Percentiles rank a stretch among this genome's conserved stretches.
phyloP scores from a whole-genome alignment of 106 monocot genomes.

The Dioscorea alata region DNA sequence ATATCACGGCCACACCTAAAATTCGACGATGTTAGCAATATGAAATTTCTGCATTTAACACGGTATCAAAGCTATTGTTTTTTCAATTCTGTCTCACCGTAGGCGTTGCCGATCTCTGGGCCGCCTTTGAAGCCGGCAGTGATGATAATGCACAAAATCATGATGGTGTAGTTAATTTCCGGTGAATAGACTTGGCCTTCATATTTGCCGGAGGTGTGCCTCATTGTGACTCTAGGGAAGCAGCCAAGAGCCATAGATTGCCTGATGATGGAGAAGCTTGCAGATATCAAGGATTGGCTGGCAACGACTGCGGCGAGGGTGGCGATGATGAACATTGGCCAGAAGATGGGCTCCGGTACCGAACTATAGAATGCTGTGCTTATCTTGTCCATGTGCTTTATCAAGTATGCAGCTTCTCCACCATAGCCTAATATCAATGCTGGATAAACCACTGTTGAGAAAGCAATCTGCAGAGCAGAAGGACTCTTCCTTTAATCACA shows the following conservation, averaged over 20 bases:
- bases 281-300: conserved; percentile 65
- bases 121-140: conserved; percentile 50
- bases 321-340: conserved; percentile 59
- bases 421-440: conserved; percentile 45
- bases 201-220: conserved; percentile 44
- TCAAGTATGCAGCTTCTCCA: conserved; percentile 49
- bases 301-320: conserved; percentile 54
- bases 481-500: neutral
- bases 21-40: neutral
- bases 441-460: conserved; percentile 41
- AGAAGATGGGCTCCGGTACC: conserved; percentile 33
- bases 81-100: conserved; percentile 12
- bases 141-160: conserved; percentile 43
- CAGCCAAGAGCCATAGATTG: conserved; percentile 61
- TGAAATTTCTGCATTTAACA: no score
- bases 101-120: conserved; percentile 54
- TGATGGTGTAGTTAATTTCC: conserved; percentile 59
- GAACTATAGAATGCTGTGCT: conserved; percentile 53
- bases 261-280: conserved; percentile 56
- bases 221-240: conserved; percentile 63
- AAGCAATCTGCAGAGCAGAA: conserved; percentile 30
- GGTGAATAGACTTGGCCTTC: conserved; percentile 62
- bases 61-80: no score
- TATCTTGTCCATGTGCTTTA: conserved; percentile 36
- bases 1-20: conserved; percentile 60